phyloP scores from a whole-genome alignment of 108 stramenopile genomes.

The Seminavis robusta region DNA sequence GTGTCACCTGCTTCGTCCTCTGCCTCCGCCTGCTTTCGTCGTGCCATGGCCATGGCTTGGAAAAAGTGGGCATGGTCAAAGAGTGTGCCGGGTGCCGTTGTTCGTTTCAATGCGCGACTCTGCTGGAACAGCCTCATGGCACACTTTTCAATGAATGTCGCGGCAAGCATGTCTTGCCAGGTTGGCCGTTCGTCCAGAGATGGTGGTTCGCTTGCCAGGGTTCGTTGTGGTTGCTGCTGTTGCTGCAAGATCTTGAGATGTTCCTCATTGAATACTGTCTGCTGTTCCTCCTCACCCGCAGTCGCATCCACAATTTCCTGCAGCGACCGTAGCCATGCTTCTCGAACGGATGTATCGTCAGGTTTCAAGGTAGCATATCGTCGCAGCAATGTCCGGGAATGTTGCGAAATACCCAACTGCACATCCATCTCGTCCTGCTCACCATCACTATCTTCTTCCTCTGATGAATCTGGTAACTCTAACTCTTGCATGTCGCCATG shows the following conservation, averaged over 20 bases:
- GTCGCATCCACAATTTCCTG: slow-evolving; percentile 5
- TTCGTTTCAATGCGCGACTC: slow-evolving; percentile 2
- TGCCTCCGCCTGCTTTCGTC: neutral
- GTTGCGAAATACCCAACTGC: no score
- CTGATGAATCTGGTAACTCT: no score
- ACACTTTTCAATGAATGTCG: slow-evolving; percentile 47
- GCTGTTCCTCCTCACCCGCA: no score
- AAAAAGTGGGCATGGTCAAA: slow-evolving; percentile 26
- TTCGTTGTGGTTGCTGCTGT: neutral
- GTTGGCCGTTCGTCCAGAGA: slow-evolving; percentile 9
- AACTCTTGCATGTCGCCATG: no score
- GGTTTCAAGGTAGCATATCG: slow-evolving; percentile 1
- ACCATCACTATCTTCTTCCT: no score
- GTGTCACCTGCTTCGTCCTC: neutral
- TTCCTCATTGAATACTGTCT: neutral
- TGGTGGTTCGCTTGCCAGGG: neutral
- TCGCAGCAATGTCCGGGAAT: no score
- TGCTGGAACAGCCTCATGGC: slow-evolving; percentile 12
- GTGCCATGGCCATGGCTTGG: slow-evolving; percentile 2
- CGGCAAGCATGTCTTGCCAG: slow-evolving; percentile 41
- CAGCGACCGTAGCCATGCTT: slow-evolving; percentile 21
- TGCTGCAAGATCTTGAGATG: slow-evolving; percentile 5
- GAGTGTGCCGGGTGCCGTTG: slow-evolving; percentile 16
- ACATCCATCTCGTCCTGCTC: no score
- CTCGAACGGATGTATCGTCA: slow-evolving; percentile 11